A percentile compares a stretch with the other conserved stretches of the same genome.
Conservation (phyloP, 768 basidiomycete species). For the Crassisporium funariophilum region DNA sequence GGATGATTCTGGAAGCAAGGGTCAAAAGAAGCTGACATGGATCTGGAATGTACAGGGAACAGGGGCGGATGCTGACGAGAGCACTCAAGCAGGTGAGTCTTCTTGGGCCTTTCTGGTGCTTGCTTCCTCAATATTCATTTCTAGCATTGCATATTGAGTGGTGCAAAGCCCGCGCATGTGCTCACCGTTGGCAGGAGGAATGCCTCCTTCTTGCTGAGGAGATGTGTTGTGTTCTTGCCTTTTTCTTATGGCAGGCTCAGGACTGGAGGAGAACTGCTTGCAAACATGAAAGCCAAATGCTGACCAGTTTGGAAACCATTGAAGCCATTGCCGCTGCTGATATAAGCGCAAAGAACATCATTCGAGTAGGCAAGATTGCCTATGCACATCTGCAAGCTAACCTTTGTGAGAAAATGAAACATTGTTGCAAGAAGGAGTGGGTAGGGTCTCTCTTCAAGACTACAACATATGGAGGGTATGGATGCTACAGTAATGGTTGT, state of each 20-base stretch:
- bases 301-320: neutral
- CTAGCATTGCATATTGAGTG: constrained; percentile 30
- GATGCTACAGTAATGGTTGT: neutral
- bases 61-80: constrained; percentile 4
- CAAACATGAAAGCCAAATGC: neutral
- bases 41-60: constrained; percentile 18
- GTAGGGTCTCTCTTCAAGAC: neutral
- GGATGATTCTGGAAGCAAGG: constrained; percentile 13
- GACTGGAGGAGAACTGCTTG: constrained; percentile 17
- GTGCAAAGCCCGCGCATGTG: constrained; percentile 30
- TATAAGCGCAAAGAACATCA: neutral
- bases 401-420: constrained; percentile 2
- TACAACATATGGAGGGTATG: neutral
- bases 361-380: constrained; percentile 17
- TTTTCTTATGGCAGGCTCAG: constrained; percentile 16
- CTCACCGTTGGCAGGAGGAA: constrained; percentile 37
- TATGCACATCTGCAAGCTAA: constrained; percentile 19
- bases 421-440: constrained; percentile 4
- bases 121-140: neutral
- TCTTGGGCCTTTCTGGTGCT: neutral
- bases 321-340: neutral
- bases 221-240: constrained; percentile 28
- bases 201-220: constrained; percentile 34
- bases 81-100: constrained; percentile 6
- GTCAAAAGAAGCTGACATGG: constrained; percentile 16